Percentiles rank a stretch among this genome's conserved stretches.
These are phyloP conservation scores for Botryotinia convoluta DNA, from an alignment of 2,329 filamentous ascomycete species.

Conservation along the genomic window DNA sequence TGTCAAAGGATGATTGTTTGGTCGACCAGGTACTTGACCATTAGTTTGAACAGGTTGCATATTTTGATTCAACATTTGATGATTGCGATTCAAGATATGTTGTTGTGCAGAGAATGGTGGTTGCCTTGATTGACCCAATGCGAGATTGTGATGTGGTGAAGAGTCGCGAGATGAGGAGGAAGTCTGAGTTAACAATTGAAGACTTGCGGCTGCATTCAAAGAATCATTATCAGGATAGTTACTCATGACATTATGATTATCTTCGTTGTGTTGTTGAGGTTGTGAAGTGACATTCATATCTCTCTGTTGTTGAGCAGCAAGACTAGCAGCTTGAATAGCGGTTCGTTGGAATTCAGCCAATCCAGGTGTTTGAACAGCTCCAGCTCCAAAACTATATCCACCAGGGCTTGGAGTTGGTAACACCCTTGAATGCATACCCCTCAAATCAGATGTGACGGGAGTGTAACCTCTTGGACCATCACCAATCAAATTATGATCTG, in stretches of 20 bases:
- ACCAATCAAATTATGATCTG: conserved; percentile 56
- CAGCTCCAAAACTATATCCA: conserved; percentile 91
- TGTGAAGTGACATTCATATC: conserved; percentile 49
- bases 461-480: conserved; percentile 63
- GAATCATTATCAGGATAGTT: conserved; percentile 77
- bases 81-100: conserved; percentile 48
- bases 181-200: conserved; percentile 73
- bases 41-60: not conserved
- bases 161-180: conserved; percentile 56
- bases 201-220: conserved; percentile 81
- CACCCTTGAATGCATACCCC: conserved; percentile 44
- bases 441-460: conserved; percentile 91
- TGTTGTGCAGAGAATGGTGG: not conserved
- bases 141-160: conserved; percentile 43
- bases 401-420: conserved; percentile 74
- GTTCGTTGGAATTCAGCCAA: conserved; percentile 95
- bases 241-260: conserved; percentile 41
- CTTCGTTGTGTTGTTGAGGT: conserved; percentile 46
- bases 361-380: conserved; percentile 69
- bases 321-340: conserved; percentile 68
- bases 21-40: not conserved
- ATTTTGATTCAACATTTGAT: conserved; percentile 30
- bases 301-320: conserved; percentile 63
- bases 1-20: not conserved
- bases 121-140: not conserved